These are phyloP conservation scores for Diaporthe australafricana DNA, from an alignment of 2,329 filamentous ascomycete species.

Conservation along the genomic window DNA sequence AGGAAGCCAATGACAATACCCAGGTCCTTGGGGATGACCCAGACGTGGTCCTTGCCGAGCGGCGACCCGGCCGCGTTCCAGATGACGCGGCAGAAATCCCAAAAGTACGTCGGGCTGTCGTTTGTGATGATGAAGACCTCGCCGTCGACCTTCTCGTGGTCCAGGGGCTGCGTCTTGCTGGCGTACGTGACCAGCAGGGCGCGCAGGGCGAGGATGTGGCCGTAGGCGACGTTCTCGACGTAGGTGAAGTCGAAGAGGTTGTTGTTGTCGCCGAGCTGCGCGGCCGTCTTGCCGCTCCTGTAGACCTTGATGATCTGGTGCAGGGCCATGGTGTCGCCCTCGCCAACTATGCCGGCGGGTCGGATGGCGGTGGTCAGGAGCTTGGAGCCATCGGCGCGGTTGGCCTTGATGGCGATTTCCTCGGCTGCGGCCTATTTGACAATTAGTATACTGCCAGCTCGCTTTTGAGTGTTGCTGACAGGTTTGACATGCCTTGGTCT, in stretches of 20 bases:
- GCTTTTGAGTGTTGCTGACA: background rate
- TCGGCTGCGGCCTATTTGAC: conserved; percentile 77
- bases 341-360: conserved; percentile 90
- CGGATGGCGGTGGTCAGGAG: conserved; percentile 86
- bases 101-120: conserved; percentile 88
- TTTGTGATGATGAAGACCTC: conserved; percentile 94
- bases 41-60: conserved; percentile 64
- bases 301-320: conserved; percentile 80
- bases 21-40: conserved; percentile 63
- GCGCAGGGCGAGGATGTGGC: conserved; percentile 83
- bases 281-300: conserved; percentile 73
- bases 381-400: conserved; percentile 66
- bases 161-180: conserved; percentile 70
- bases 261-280: conserved; percentile 81
- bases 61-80: conserved; percentile 73
- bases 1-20: conserved; percentile 64
- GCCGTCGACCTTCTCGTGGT: conserved; percentile 82
- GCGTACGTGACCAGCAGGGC: conserved; percentile 74
- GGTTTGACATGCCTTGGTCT: conserved; percentile 78
- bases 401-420: conserved; percentile 81
- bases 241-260: conserved; percentile 76
- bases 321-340: conserved; percentile 83
- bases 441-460: background rate
- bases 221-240: conserved; percentile 75
- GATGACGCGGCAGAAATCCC: conserved; percentile 85